Conservation (phyloP, 169 alveolate genomes). For the Plasmodium blacklocki region DNA sequence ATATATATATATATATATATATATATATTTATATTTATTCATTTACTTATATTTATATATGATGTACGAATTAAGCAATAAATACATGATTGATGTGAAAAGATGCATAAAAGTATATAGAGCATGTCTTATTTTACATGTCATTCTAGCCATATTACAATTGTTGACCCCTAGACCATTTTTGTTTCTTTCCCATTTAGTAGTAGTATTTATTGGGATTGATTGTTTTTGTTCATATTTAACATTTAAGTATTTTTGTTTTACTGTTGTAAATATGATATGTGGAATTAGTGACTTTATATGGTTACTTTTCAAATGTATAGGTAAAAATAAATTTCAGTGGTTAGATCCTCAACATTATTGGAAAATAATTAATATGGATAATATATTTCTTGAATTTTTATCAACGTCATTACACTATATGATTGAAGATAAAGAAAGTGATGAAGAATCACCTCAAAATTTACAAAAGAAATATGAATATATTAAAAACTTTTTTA, state of each 20-base stretch:
- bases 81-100: slow-evolving; percentile 30
- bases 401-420: slow-evolving; percentile 70
- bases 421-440: slow-evolving; percentile 60
- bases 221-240: slow-evolving; percentile 59
- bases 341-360: slow-evolving; percentile 69
- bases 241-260: slow-evolving; percentile 56
- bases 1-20: no score
- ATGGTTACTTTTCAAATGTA: slow-evolving; percentile 75
- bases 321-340: slow-evolving; percentile 57
- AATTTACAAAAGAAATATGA: slow-evolving; percentile 58
- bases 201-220: slow-evolving; percentile 43
- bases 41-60: neutral
- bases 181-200: slow-evolving; percentile 55
- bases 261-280: slow-evolving; percentile 74
- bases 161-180: slow-evolving; percentile 70
- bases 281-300: slow-evolving; percentile 69
- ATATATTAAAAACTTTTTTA: slow-evolving; percentile 63
- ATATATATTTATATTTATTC: neutral
- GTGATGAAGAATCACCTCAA: slow-evolving; percentile 34
- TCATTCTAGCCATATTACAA: slow-evolving; percentile 46
- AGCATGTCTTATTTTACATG: slow-evolving; percentile 54
- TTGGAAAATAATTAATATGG: slow-evolving; percentile 68
- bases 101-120: slow-evolving; percentile 63
- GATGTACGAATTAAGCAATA: slow-evolving; percentile 64
- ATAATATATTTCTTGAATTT: slow-evolving; percentile 60